These are phyloP conservation scores for Pyrenophora tritici-repentis DNA, from an alignment of 2,329 filamentous ascomycete genomes.

Conservation along the genomic window DNA sequence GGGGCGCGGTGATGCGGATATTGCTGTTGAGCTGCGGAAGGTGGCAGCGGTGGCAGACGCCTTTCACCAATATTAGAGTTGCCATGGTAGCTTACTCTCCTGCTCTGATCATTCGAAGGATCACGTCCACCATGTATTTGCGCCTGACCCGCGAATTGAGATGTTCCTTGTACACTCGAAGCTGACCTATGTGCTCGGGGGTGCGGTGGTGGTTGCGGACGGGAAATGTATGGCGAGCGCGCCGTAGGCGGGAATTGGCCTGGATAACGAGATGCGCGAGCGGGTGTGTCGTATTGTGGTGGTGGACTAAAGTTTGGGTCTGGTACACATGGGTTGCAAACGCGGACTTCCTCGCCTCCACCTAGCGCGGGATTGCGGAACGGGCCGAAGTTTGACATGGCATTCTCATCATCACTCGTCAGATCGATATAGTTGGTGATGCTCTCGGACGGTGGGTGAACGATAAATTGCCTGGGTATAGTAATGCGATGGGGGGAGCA, in stretches of 20 bases:
- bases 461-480: constrained; percentile 91
- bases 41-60: constrained; percentile 31
- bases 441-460: constrained; percentile 63
- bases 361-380: constrained; percentile 58
- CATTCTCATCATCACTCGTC: constrained; percentile 46
- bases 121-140: constrained; percentile 29
- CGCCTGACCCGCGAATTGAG: constrained; percentile 21
- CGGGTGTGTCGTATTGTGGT: constrained; percentile 51
- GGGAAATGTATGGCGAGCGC: constrained; percentile 10
- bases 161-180: constrained; percentile 26
- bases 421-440: constrained; percentile 49
- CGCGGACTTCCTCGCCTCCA: constrained; percentile 69
- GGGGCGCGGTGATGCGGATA: constrained; percentile 15
- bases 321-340: constrained; percentile 75
- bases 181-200: constrained; percentile 28
- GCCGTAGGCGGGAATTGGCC: constrained; percentile 10
- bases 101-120: constrained; percentile 23
- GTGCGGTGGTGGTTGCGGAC: constrained; percentile 15
- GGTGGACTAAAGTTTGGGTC: constrained; percentile 68
- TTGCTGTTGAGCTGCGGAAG: constrained; percentile 15
- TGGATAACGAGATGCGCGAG: constrained; percentile 5
- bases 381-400: constrained; percentile 35
- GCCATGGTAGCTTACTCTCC: constrained; percentile 33
- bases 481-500: constrained; percentile 96
- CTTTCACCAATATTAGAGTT: constrained; percentile 28